Conservation (phyloP, 305 asterid genomes). For the Fraxinus paxiana region DNA sequence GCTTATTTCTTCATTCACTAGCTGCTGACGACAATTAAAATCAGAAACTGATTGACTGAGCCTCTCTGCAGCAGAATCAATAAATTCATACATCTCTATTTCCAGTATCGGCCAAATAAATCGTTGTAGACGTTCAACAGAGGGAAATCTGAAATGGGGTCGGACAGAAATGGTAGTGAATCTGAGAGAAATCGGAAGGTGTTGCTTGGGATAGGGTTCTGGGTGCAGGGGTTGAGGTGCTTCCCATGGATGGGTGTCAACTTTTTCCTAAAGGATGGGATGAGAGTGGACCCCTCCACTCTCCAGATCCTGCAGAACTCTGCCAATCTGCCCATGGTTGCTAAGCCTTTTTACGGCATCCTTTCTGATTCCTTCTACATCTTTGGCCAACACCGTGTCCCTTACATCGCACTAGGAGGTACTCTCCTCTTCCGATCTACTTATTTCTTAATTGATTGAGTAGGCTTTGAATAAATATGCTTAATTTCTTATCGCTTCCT, state of each 20-base stretch:
- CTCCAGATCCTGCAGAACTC: slow-evolving; percentile 89
- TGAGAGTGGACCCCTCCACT: slow-evolving; percentile 72
- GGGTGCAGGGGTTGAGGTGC: slow-evolving; percentile 62
- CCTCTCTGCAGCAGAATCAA: background rate
- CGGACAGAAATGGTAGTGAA: slow-evolving; percentile 28
- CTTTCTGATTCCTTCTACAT: slow-evolving; percentile 79
- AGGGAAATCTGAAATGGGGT: slow-evolving; percentile 31
- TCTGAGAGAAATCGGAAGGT: slow-evolving; percentile 42
- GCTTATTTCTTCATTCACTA: background rate
- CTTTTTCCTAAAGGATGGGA: slow-evolving; percentile 83
- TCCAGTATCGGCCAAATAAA: background rate
- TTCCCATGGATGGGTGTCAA: slow-evolving; percentile 93
- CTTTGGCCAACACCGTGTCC: slow-evolving; percentile 86
- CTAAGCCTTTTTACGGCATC: slow-evolving; percentile 83
- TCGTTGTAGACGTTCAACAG: background rate
- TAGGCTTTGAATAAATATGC: background rate
- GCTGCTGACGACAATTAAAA: background rate
- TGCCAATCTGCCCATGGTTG: slow-evolving; percentile 88
- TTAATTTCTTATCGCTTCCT: background rate
- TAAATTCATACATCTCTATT: background rate
- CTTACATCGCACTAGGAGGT: slow-evolving; percentile 93
- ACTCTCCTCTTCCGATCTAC: background rate
- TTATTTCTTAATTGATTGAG: background rate
- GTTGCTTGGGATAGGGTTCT: slow-evolving; percentile 58
- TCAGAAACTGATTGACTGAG: background rate